phyloP scores from a whole-genome alignment of 257 asterid genomes.

The Nicotiana otophora region DNA sequence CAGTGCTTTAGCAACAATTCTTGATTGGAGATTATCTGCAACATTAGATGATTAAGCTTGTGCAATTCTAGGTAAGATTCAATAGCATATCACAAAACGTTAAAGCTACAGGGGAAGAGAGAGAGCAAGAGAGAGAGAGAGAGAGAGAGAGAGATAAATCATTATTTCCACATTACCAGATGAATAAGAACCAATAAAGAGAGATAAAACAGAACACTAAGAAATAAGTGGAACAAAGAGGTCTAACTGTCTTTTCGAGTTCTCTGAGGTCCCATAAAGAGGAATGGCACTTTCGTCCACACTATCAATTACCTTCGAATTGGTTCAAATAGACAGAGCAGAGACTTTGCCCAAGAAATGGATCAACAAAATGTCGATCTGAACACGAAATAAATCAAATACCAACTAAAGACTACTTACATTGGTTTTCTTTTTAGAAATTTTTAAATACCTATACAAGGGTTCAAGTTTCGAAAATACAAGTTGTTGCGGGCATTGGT shows the following conservation, averaged over 20 bases:
- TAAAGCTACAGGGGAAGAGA: too few relatives aligned
- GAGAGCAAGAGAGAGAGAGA: too few relatives aligned
- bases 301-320: background rate
- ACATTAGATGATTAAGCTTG: constrained; percentile 2
- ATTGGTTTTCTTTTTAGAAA: background rate
- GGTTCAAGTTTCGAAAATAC: background rate
- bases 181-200: background rate
- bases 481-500: background rate
- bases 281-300: background rate
- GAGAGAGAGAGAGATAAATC: background rate
- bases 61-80: background rate
- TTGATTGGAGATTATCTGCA: constrained; percentile 53
- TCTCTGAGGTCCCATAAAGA: background rate
- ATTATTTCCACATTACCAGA: background rate
- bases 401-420: too few relatives aligned
- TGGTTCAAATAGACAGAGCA: background rate
- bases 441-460: background rate
- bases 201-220: background rate
- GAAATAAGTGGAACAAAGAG: background rate
- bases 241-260: background rate
- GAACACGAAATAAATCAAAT: too few relatives aligned
- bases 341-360: background rate
- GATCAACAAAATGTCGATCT: background rate
- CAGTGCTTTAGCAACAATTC: constrained; percentile 48
- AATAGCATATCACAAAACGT: background rate